These are phyloP conservation scores for Asparagopsis taxiformis DNA, from an alignment of 31 red algal genomes.

Conservation along the genomic window DNA sequence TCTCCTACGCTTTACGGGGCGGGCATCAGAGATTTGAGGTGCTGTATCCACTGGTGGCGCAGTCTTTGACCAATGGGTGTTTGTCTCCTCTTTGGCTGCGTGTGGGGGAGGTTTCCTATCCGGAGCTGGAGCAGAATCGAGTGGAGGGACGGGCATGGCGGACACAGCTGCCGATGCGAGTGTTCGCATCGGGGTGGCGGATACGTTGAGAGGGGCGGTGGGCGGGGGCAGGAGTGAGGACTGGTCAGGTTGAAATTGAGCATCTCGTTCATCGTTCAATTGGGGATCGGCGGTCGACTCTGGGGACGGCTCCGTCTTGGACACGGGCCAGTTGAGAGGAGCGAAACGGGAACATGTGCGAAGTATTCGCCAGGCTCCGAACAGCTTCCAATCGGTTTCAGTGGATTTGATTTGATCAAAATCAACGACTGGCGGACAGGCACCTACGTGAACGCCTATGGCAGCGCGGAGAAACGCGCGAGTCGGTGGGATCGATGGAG, in stretches of 20 bases:
- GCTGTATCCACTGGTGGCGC: no score
- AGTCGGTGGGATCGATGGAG: conserved; percentile 11
- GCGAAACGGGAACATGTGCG: conserved; percentile 33
- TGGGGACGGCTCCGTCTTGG: neutral
- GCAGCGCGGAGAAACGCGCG: conserved; percentile 42
- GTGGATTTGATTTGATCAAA: conserved; percentile 44
- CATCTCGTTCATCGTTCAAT: no score
- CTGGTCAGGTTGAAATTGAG: no score
- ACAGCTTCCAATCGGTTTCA: conserved; percentile 66
- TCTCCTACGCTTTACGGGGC: no score
- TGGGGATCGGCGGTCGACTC: neutral
- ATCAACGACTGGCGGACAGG: conserved; percentile 14
- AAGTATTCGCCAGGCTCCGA: conserved; percentile 50
- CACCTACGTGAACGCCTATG: conserved; percentile 37
- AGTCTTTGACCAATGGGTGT: no score
- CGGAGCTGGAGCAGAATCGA: no score
- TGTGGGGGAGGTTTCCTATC: no score
- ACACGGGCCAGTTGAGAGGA: conserved; percentile 26
- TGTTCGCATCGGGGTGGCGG: conserved; percentile 34
- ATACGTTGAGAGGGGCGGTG: no score
- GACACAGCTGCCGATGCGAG: conserved; percentile 33
- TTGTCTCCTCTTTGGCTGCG: no score
- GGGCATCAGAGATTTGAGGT: no score
- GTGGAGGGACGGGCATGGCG: no score
- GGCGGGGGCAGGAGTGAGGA: no score